Evolutionary conservation across 2,329 filamentous ascomycete genomes (phyloP).

Genomic region (Xylariales sp.): DNA sequence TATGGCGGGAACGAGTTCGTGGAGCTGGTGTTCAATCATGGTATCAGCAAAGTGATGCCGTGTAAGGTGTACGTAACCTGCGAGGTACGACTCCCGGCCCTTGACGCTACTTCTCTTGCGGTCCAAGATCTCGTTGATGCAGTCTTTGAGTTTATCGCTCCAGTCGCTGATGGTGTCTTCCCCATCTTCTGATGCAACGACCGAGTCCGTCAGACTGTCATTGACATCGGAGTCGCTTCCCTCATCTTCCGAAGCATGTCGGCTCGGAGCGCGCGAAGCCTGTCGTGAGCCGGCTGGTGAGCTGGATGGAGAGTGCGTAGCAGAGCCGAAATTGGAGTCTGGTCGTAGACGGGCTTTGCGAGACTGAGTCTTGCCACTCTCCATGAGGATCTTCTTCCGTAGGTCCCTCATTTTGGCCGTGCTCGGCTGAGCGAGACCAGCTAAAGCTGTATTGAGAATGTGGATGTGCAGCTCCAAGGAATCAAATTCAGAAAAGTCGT

Average conservation of each 20-base stretch:
- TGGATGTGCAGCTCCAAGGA: no score
- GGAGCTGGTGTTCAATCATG: constrained; percentile 53
- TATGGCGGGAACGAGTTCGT: constrained; percentile 61
- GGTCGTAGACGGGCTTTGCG: constrained; percentile 58
- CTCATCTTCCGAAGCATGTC: constrained; percentile 62
- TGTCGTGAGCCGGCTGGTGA: constrained; percentile 55
- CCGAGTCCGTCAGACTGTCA: constrained; percentile 41
- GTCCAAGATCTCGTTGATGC: constrained; percentile 65
- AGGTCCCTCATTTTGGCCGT: constrained; percentile 58
- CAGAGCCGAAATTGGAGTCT: constrained; percentile 53
- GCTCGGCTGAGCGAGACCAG: no score
- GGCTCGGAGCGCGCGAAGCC: constrained; percentile 55
- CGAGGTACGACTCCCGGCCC: constrained; percentile 61
- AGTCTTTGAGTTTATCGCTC: constrained; percentile 57
- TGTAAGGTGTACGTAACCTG: constrained; percentile 58
- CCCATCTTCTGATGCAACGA: constrained; percentile 62
- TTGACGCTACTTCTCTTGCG: constrained; percentile 74
- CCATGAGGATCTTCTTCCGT: constrained; percentile 62
- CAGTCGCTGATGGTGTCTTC: constrained; percentile 53
- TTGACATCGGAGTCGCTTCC: constrained; percentile 51
- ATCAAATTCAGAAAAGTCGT: no score
- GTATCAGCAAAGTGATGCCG: constrained; percentile 64
- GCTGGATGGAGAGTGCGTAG: constrained; percentile 50
- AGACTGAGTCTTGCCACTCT: constrained; percentile 68
- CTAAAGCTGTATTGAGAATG: no score